Conservation (phyloP, 2,329 filamentous ascomycete genomes). For the Gaeumannomyces sp. region DNA sequence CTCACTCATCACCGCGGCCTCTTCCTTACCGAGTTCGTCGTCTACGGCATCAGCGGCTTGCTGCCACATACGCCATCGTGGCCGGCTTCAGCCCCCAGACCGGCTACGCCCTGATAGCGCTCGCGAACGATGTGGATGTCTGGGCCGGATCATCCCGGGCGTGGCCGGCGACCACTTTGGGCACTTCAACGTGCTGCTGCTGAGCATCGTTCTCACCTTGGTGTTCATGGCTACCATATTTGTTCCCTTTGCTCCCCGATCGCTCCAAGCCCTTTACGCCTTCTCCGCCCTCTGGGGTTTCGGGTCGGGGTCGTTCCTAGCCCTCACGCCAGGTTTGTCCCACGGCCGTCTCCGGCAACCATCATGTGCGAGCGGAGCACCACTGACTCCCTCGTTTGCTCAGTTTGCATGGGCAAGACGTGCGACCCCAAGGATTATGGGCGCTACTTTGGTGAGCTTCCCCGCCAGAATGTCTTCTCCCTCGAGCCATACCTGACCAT, state of each 20-base stretch:
- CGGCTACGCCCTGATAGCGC: slow-evolving; percentile 37
- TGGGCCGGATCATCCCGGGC: slow-evolving; percentile 38
- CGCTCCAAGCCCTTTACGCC: slow-evolving; percentile 26
- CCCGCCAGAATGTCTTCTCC: neutral
- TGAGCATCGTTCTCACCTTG: slow-evolving; percentile 28
- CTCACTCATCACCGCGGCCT: slow-evolving; percentile 34
- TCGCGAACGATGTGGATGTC: slow-evolving; percentile 35
- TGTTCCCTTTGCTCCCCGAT: slow-evolving; percentile 29
- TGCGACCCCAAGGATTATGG: slow-evolving; percentile 41
- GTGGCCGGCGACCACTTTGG: slow-evolving; percentile 36
- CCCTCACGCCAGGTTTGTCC: slow-evolving; percentile 24
- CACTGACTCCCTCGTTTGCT: neutral
- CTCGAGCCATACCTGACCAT: neutral
- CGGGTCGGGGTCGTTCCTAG: slow-evolving; percentile 41
- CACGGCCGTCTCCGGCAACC: no score
- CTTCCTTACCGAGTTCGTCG: slow-evolving; percentile 41
- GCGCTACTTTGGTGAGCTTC: slow-evolving; percentile 28
- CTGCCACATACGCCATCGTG: slow-evolving; percentile 38
- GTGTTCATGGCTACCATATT: slow-evolving; percentile 35
- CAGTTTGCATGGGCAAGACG: slow-evolving; percentile 39
- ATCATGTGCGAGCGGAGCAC: neutral
- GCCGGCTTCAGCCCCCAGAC: slow-evolving; percentile 28
- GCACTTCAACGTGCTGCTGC: slow-evolving; percentile 37
- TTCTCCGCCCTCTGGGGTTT: slow-evolving; percentile 42
- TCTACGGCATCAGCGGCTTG: slow-evolving; percentile 38